Evolutionary conservation across 805 yeast species (phyloP).

Genomic region (Lachancea mirantina): DNA sequence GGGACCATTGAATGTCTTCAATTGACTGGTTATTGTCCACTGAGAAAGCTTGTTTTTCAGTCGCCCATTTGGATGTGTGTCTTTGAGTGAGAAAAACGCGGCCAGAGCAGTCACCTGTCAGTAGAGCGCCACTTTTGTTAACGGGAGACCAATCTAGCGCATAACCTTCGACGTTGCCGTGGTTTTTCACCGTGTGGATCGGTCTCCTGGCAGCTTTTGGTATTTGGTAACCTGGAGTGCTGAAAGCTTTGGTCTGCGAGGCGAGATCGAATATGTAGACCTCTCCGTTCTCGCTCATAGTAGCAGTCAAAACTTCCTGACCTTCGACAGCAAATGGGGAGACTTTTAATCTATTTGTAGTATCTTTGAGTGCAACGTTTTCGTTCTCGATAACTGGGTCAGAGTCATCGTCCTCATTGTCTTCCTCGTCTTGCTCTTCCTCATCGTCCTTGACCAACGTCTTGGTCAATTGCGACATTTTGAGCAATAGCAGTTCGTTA

Average conservation of each 20-base stretch:
- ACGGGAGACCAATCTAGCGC: slow-evolving; percentile 96
- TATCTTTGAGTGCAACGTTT: slow-evolving; percentile 64
- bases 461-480: slow-evolving; percentile 72
- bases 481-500: slow-evolving; percentile 80
- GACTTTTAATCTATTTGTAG: slow-evolving; percentile 84
- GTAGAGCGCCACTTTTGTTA: slow-evolving; percentile 66
- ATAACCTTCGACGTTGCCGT: slow-evolving; percentile 95
- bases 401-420: slow-evolving; percentile 61
- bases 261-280: slow-evolving; percentile 77
- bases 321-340: slow-evolving; percentile 58
- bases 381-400: slow-evolving; percentile 89
- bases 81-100: slow-evolving; percentile 72
- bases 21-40: slow-evolving; percentile 64
- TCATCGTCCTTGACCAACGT: slow-evolving; percentile 81
- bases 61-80: slow-evolving; percentile 71
- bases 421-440: slow-evolving; percentile 67
- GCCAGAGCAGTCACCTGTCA: slow-evolving; percentile 87
- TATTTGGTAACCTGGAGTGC: slow-evolving; percentile 76
- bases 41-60: slow-evolving; percentile 73
- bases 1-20: slow-evolving; percentile 96
- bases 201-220: slow-evolving; percentile 77
- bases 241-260: slow-evolving; percentile 74
- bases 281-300: slow-evolving; percentile 86
- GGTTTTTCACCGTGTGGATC: slow-evolving; percentile 68
- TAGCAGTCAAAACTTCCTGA: slow-evolving; percentile 80